Base-by-base conservation (phyloP, 768 basidiomycete species). In the Ramaria sp. region DNA sequence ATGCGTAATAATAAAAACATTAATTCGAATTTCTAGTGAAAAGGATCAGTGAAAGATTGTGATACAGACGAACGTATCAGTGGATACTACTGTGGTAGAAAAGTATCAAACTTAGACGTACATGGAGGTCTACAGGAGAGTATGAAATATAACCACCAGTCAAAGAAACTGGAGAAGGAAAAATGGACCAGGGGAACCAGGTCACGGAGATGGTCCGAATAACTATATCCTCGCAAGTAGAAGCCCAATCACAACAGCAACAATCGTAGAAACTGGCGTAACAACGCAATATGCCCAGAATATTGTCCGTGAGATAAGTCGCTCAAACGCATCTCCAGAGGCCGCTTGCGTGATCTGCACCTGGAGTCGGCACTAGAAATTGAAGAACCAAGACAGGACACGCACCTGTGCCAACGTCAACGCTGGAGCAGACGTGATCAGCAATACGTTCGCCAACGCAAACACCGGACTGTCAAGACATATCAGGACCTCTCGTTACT, bases 231-330 rank as follows among this genome's bases (percentile, higher is more conserved):
- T 39, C 16, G 38, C 38, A 5, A 39, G 18, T 15, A 39, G 18
- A 39, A 39, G 38, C 38, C 38, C 38, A 15, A 39, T 39, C 18
- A 94, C 76, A 48, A 94, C 87, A 62, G 83, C 85, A 16, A 73
- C 62, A 52, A 92, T 81, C 52, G 83, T 89, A n/a, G 85, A 74
- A 1, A 88, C 87, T 1, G 93, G 92, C 0, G 93, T 94, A 54
- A 93, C 71, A 32, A 91, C 69, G 60, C 88, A 92, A 64, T 95
- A 97, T 1, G 85, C 77, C 90, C 91, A 93, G 65, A 92, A 92
- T 56, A 97, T 89, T 0, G 94, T 97, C 51, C 88, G 78, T 57
- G 82, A 85, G 65, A 96, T 86, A 34, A 97, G 75, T 1, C 91
- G 75, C 70, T 97, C 95, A 64, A 98, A 97, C 0, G 88, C 83